phyloP scores from a whole-genome alignment of 1,284 basidiomycete species.

The Leccinum brunneo-olivaceum region DNA sequence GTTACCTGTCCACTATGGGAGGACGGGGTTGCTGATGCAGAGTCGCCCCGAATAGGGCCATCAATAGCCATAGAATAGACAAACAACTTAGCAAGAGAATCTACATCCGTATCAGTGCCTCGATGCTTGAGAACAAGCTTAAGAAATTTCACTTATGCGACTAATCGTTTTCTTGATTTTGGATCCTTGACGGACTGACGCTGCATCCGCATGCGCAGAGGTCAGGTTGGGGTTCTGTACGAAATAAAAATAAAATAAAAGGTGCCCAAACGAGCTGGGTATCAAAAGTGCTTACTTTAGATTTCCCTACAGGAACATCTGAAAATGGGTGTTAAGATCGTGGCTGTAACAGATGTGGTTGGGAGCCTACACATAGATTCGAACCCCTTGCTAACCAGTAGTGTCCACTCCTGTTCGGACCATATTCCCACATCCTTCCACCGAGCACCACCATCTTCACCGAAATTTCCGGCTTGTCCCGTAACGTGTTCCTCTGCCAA shows the following conservation, averaged over 20 bases:
- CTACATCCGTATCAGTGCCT: too few species aligned
- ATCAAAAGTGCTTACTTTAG: conserved; percentile 39
- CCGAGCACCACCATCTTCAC: conserved; percentile 45
- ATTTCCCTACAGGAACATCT: conserved; percentile 72
- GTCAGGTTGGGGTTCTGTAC: conserved; percentile 57
- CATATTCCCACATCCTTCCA: conserved; percentile 88
- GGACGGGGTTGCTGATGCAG: conserved; percentile 52
- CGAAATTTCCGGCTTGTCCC: conserved; percentile 47
- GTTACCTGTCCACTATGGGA: conserved; percentile 48
- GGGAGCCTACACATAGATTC: conserved; percentile 72
- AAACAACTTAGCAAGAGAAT: conserved; percentile 79
- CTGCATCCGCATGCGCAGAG: conserved; percentile 60
- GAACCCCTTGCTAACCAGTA: conserved; percentile 83
- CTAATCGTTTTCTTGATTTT: conserved; percentile 76
- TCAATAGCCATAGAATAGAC: conserved; percentile 91
- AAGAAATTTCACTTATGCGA: conserved; percentile 51
- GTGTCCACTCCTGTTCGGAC: conserved; percentile 79
- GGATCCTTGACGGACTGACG: conserved; percentile 56
- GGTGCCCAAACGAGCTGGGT: not conserved
- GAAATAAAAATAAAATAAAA: conserved; percentile 9
- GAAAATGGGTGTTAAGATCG: conserved; percentile 43
- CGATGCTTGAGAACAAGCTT: not conserved
- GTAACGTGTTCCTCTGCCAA: conserved; percentile 76
- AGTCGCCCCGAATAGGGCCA: conserved; percentile 42
- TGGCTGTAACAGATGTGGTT: conserved; percentile 4